Evolutionary conservation across 371 early-diverging fungal genomes (phyloP), one percentile per base, ranked within the genome.

Genomic region (Mortierella sp.): DNA sequence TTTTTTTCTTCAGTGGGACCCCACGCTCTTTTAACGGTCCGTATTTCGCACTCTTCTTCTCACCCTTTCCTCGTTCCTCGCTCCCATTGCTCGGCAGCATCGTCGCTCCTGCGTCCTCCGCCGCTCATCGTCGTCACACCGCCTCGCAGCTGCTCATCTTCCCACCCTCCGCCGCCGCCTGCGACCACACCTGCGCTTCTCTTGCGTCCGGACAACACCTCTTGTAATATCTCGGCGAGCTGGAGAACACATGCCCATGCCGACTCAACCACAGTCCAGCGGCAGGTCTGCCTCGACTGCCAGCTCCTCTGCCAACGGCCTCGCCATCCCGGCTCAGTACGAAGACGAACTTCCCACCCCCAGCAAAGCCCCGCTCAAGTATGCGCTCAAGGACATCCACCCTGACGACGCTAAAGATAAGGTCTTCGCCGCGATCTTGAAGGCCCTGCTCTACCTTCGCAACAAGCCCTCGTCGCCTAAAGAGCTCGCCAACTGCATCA

Each of bases 381-480:
- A 79, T 74, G 63, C 74, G 16, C 63, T 79, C 40, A 79, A 73
- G 58, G 78, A 72, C 49, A 68, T 71, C 52, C 91, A 91, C 71
- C 88, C 88, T 2, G 92, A 92, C 68, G 94, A 94, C 73, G 87
- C 90, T 37, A 85, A 90, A 50, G 93, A 92, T 76, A 92, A 92
- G 67, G 92, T 93, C 31, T 88, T 94, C 73, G 86, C 90, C 6
- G 94, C 93, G 44, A 92, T 93, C 57, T 80, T 94, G 44, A 88
- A 89, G 72, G 91, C 92, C 10, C 78, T 94, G 29, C 76, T 91
- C 52, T 83, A 85, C 49, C 82, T 86, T 60, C 87, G 86, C 56
- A 94, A 94, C 82, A 85, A 84, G 60, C 94, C 94, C 34, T 87
- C 90, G 49, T 90, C 92, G 6, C 93, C 94, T 8, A 92, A 90